Evolutionary conservation across 768 basidiomycete species (phyloP).

Genomic region (Lactarius sp.): DNA sequence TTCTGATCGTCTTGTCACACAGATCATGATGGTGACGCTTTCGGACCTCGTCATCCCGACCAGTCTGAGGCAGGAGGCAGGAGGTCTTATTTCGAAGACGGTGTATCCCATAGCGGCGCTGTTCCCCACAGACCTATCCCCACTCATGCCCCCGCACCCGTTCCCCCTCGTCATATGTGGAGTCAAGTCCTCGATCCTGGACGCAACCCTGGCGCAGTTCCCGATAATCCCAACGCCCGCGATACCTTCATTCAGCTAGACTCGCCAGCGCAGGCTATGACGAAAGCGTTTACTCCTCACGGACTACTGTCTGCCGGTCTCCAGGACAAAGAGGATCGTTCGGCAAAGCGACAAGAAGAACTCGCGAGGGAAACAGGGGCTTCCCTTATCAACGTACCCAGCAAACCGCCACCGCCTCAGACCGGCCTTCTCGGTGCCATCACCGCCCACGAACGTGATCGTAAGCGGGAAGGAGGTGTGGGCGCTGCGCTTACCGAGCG

Average conservation of each 20-base stretch:
- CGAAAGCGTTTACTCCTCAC: slow-evolving; percentile 92
- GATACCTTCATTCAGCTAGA: slow-evolving; percentile 77
- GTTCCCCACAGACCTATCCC: slow-evolving; percentile 13
- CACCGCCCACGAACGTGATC: slow-evolving; percentile 89
- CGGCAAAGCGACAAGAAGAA: slow-evolving; percentile 93
- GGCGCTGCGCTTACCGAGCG: slow-evolving; percentile 93
- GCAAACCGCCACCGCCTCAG: slow-evolving; percentile 91
- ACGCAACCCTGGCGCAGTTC: slow-evolving; percentile 42
- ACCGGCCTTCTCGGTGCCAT: slow-evolving; percentile 95
- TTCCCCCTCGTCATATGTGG: slow-evolving; percentile 74
- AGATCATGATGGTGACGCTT: slow-evolving; percentile 38
- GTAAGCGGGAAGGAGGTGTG: slow-evolving; percentile 91
- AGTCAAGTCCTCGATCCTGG: slow-evolving; percentile 80
- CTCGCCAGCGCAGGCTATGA: slow-evolving; percentile 64
- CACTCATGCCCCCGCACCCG: slow-evolving; percentile 27
- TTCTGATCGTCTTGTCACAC: slow-evolving; percentile 8
- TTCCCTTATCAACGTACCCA: slow-evolving; percentile 92
- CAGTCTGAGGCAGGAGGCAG: slow-evolving; percentile 43
- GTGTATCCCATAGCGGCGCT: slow-evolving; percentile 15
- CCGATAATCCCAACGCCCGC: slow-evolving; percentile 32
- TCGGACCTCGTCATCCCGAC: slow-evolving; percentile 49
- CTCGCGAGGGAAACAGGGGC: slow-evolving; percentile 87
- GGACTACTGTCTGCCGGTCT: slow-evolving; percentile 92
- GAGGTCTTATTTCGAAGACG: slow-evolving; percentile 56
- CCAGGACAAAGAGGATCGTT: slow-evolving; percentile 93